A percentile compares a stretch with the other conserved stretches of the same genome.
phyloP scores from a whole-genome alignment of 306 rosid species.

The Malus sylvestris region DNA sequence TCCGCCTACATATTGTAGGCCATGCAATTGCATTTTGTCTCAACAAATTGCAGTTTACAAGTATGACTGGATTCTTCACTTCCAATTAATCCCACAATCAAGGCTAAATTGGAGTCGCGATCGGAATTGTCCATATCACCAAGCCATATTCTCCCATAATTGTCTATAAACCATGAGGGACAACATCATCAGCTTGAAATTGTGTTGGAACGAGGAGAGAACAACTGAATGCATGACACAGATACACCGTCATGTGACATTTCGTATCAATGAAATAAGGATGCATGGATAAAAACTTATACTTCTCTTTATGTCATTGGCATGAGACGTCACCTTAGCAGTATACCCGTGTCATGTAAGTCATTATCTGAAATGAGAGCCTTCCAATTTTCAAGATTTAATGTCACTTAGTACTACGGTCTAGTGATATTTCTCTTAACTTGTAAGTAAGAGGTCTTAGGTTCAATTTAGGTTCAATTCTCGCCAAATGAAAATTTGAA shows the following conservation, averaged over 20 bases:
- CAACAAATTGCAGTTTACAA: constrained; percentile 1
- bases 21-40: background rate
- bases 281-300: no score
- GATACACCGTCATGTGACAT: fast-evolving
- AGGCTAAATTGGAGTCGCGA: background rate
- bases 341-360: no score
- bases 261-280: no score
- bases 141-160: background rate
- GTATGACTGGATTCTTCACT: background rate
- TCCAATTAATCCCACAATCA: background rate
- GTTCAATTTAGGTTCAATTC: no score
- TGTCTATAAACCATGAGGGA: background rate
- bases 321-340: fast-evolving
- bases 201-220: background rate
- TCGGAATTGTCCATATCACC: background rate
- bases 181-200: background rate
- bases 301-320: no score
- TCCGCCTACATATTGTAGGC: background rate
- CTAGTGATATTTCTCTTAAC: no score
- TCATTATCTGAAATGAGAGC: no score
- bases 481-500: no score
- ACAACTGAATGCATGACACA: no score
- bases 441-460: no score
- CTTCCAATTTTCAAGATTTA: no score
- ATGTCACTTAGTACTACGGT: no score